Base-by-base conservation (phyloP, 2,329 filamentous ascomycete genomes). In the Ophiocordyceps camponoti-floridani region DNA sequence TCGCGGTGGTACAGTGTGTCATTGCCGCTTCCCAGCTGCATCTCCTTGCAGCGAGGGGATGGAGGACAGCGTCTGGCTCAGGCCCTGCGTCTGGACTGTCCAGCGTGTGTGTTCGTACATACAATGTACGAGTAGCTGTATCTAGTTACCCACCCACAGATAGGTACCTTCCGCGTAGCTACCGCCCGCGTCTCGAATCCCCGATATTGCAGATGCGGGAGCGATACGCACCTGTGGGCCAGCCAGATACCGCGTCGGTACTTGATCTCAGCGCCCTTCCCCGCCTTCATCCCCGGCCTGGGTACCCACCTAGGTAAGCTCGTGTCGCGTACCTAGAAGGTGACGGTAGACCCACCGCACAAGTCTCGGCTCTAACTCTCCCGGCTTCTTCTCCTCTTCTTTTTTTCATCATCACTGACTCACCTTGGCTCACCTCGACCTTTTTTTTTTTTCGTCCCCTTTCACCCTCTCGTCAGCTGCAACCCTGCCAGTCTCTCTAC, bases 391-490 rank as follows among this genome's bases (percentile, higher is more conserved):
- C 31, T 13, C 31, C 12, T 6, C 12, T n/a, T 45, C 41, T 44
- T 33, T 42, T 42, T 16, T 31, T 16, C 38, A 19, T n/a, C 31
- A 13, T 9, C 28, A 28, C 41, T 27, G 27, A 12, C n/a, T 42
- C 30, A 10, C 13, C 42, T 41, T 43, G 43, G 42, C 31, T 35
- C 31, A 35, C 31, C 44, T 43, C 44, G 40, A 45, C 46, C 49
- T 44, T 48, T 47, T 47, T 51, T 45, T 47, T 41, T 42, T 38
- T 42, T 48, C 40, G 43, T 38, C 42, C 40, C 13, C 40, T 19
- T 23, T n/a, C 40, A 26, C 40, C 4, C 40, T n/a, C 40, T 26
- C 19, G 23, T 27, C 26, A 13, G 38, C 14, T 40, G 11, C n/a
- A 40, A 10, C n/a, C n/a, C 38, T 33, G 30, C 13, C 30, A 33